Evolutionary conservation across 768 basidiomycete genomes (phyloP).

Genomic region (Russula sp.): DNA sequence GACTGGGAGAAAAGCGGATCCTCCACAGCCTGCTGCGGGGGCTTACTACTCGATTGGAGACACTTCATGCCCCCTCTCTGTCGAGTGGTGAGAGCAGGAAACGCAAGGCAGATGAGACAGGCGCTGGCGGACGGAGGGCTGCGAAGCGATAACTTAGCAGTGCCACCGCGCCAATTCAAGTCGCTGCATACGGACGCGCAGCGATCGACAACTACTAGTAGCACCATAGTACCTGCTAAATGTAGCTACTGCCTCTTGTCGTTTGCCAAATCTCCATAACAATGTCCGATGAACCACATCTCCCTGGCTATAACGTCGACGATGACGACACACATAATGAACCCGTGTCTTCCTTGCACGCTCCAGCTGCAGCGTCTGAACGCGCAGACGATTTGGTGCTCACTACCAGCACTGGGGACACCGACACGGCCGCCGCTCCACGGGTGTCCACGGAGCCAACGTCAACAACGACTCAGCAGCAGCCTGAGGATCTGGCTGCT

Average conservation of each 20-base stretch:
- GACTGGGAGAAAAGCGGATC: conserved; percentile 76
- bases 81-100: conserved; percentile 4
- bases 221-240: background rate
- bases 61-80: background rate
- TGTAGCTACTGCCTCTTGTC: background rate
- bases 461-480: background rate
- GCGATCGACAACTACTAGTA: background rate
- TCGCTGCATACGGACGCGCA: background rate
- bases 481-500: background rate
- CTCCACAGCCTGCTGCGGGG: conserved; percentile 30
- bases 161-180: too few relatives aligned
- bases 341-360: background rate
- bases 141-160: background rate
- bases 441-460: background rate
- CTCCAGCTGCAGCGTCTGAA: background rate
- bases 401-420: background rate
- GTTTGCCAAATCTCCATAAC: background rate
- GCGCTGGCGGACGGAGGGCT: background rate
- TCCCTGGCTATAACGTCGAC: conserved; percentile 16
- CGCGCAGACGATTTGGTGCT: background rate
- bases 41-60: background rate
- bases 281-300: conserved; percentile 5
- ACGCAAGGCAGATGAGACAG: conserved; percentile 8
- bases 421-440: background rate
- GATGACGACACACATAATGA: conserved; percentile 7